Evolutionary conservation across 805 yeast species (phyloP).

Genomic region (Kodamaea nitidulidarum): DNA sequence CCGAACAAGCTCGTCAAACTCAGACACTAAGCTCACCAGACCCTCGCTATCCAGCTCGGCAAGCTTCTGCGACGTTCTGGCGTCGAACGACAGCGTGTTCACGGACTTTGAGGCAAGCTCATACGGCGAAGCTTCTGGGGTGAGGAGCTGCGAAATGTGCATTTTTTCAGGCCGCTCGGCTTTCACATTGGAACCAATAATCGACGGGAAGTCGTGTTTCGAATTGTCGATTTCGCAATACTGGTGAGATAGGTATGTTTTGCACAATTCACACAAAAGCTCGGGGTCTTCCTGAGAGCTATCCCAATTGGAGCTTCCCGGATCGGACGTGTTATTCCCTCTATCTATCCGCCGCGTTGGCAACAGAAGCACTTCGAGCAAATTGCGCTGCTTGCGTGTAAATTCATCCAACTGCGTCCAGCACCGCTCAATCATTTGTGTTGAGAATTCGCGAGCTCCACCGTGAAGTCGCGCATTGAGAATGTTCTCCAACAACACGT

Average conservation of each 20-base stretch:
- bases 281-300: slow-evolving; percentile 30
- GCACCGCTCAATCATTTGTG: slow-evolving; percentile 10
- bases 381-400: slow-evolving; percentile 3
- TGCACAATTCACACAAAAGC: slow-evolving; percentile 45
- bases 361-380: slow-evolving; percentile 3
- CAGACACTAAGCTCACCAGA: slow-evolving; percentile 4
- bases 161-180: slow-evolving; percentile 6
- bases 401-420: slow-evolving; percentile 6
- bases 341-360: not conserved
- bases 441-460: slow-evolving; percentile 16
- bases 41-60: slow-evolving; percentile 10
- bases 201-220: slow-evolving; percentile 14
- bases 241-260: slow-evolving; percentile 45
- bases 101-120: slow-evolving; percentile 8
- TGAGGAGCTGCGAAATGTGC: slow-evolving; percentile 22
- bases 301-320: no score
- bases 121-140: slow-evolving; percentile 38
- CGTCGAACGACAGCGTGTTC: not conserved
- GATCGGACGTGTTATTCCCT: no score
- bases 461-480: slow-evolving; percentile 26
- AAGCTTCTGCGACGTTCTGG: slow-evolving; percentile 9
- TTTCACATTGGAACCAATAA: slow-evolving; percentile 6
- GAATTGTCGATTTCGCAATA: slow-evolving; percentile 40
- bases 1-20: slow-evolving; percentile 8
- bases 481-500: slow-evolving; percentile 45